These are phyloP conservation scores for Pachyrhizus erosus DNA, from an alignment of 306 rosid species.

Conservation along the genomic window DNA sequence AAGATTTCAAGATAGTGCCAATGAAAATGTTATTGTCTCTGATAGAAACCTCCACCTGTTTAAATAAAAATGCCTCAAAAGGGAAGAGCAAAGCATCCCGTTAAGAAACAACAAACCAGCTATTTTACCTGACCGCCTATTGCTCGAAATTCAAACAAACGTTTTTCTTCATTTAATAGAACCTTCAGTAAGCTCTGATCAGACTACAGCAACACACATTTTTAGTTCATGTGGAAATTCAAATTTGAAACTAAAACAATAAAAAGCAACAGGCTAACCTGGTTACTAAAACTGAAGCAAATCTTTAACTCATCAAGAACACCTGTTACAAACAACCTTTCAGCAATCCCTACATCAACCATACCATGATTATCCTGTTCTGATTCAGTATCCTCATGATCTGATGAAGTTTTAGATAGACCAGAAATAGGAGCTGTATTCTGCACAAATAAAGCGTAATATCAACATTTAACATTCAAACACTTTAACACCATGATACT, in stretches of 20 bases:
- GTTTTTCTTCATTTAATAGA: conserved; percentile 78
- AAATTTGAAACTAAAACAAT: conserved; percentile 35
- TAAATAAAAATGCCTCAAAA: conserved; percentile 42
- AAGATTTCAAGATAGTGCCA: conserved; percentile 90
- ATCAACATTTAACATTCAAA: conserved; percentile 21
- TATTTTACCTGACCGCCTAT: conserved; percentile 90
- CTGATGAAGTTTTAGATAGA: conserved; percentile 86
- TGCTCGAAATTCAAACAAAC: conserved; percentile 91
- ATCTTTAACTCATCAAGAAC: conserved; percentile 93
- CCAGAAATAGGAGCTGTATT: conserved; percentile 79
- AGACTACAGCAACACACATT: conserved; percentile 58
- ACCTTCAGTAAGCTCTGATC: conserved; percentile 74
- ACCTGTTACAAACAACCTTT: conserved; percentile 82
- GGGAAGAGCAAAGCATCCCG: conserved; percentile 32
- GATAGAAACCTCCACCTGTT: conserved; percentile 89
- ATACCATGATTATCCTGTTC: conserved; percentile 55
- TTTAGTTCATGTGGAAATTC: conserved; percentile 37
- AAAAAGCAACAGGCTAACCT: conserved; percentile 62
- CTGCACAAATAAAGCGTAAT: conserved; percentile 54
- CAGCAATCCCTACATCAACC: conserved; percentile 53
- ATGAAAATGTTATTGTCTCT: conserved; percentile 76
- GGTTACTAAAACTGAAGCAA: conserved; percentile 77
- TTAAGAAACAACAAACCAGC: conserved; percentile 8
- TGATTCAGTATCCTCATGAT: conserved; percentile 66
- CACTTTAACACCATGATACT: conserved; percentile 15